Evolutionary conservation across 208 protist species (phyloP), one percentile per base, ranked within the genome.

Genomic region (Crithidia fasciculata): DNA sequence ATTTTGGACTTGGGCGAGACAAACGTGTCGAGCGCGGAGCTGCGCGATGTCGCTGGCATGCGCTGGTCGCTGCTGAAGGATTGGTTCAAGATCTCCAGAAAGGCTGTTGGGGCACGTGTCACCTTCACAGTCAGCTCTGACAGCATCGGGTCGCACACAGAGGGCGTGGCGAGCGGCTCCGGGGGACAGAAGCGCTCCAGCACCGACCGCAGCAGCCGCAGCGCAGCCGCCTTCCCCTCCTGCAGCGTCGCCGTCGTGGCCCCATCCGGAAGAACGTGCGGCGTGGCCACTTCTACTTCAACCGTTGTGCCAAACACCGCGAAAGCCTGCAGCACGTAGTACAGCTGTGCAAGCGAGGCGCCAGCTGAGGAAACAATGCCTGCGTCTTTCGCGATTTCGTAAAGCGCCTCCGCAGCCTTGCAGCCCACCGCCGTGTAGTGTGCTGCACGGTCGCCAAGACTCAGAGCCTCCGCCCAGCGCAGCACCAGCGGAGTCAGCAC

Each of bases 1-100:
- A 93, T 80, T 78, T 93, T 89, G 19, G 77, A 60, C 69, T 87
- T 84, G n/a, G 83, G 84, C 3, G 88, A 87, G 45, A 87, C 76
- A 62, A 93, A 76, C 10, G 78, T 56, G 71, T 93, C 85, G 9
- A 93, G 69, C 39, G 80, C 66, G 37, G 76, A 78, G 60, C 73
- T 80, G 44, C 87, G 84, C 43, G 82, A 73, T 0, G 84, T 82
- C 15, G 79, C 67, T 1, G 87, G 87, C 15, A 90, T 56, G 12
- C 84, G 82, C 43, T 81, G 52, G 69, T 81, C 82, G 72, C 84
- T 90, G 74, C 84, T 90, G 71, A 87, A 90, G 19, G 72, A 57
- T 39, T 68, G 75, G 61, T 92, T 92, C 0, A 92, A 60, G n/a
- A 88, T 80, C 56, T 88, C 84, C 3, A 92, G 64, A 55, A 92